Evolutionary conservation across 257 asterid species (phyloP).

Genomic region (Catharanthus roseus): DNA sequence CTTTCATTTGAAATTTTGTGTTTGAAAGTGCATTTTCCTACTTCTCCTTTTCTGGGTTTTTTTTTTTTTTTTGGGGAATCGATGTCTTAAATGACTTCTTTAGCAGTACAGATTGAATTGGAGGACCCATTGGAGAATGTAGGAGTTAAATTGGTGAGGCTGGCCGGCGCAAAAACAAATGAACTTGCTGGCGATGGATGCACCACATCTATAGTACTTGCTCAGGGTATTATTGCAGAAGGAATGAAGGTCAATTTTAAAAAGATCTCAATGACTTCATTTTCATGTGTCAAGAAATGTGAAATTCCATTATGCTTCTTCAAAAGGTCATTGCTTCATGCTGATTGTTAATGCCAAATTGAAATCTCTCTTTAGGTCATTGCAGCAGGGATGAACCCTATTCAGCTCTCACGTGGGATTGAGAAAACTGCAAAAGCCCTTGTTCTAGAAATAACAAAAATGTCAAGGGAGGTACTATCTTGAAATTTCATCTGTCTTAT

Average conservation of each 20-base stretch:
- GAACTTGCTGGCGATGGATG: constrained; percentile 90
- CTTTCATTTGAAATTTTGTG: neutral
- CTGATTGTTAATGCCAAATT: neutral
- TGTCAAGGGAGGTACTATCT: constrained; percentile 59
- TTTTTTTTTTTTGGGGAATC: neutral
- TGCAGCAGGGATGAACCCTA: constrained; percentile 75
- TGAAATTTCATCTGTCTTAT: neutral
- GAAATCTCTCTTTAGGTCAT: constrained; percentile 39
- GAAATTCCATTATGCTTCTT: neutral
- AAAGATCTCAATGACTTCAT: neutral
- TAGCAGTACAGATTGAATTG: constrained; percentile 74
- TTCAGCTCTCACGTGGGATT: constrained; percentile 75
- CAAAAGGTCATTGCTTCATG: neutral
- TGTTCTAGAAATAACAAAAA: constrained; percentile 59
- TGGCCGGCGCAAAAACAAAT: constrained; percentile 83
- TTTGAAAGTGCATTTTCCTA: neutral
- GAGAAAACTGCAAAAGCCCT: constrained; percentile 70
- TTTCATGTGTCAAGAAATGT: neutral
- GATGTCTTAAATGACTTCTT: constrained; percentile 17
- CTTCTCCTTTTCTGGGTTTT: neutral
- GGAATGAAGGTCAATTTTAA: constrained; percentile 58
- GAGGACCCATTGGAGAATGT: constrained; percentile 85
- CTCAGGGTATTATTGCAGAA: constrained; percentile 74
- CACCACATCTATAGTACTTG: constrained; percentile 75
- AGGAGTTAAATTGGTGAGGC: constrained; percentile 82